A percentile compares a stretch with the other conserved stretches of the same genome.
Conservation (phyloP, 805 yeast genomes). For the Huiozyma sinensis region DNA sequence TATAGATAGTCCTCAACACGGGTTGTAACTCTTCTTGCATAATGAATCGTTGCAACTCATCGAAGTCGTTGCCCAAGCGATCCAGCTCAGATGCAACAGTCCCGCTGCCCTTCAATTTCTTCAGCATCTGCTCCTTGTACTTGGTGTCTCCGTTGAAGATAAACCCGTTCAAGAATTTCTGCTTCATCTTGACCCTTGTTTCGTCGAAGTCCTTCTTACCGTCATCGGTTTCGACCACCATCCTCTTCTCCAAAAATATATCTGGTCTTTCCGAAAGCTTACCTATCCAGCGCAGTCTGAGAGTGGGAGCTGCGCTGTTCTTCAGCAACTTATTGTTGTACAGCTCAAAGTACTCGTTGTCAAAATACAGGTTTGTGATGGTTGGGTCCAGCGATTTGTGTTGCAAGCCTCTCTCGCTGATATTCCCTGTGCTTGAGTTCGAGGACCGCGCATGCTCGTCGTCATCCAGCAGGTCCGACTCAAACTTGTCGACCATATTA, state of each 20-base stretch:
- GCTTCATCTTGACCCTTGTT: constrained; percentile 60
- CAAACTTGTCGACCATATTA: constrained; percentile 19
- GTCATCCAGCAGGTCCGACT: constrained; percentile 16
- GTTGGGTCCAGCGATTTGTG: constrained; percentile 57
- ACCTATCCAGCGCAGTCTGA: constrained; percentile 89
- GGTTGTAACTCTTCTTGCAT: constrained; percentile 65
- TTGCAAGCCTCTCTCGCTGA: constrained; percentile 20
- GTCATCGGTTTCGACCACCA: constrained; percentile 41
- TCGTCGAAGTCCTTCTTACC: constrained; percentile 46
- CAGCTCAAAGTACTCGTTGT: constrained; percentile 68
- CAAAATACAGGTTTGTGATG: constrained; percentile 81
- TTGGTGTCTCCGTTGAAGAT: constrained; percentile 40
- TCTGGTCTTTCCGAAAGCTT: constrained; percentile 67
- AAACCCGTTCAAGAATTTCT: constrained; percentile 70
- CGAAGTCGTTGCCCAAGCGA: constrained; percentile 43
- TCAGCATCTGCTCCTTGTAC: constrained; percentile 40
- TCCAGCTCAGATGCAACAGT: constrained; percentile 42
- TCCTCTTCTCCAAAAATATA: constrained; percentile 70
- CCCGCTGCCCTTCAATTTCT: constrained; percentile 54
- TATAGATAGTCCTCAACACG: constrained; percentile 72
- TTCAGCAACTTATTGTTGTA: constrained; percentile 78
- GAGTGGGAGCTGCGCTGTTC: constrained; percentile 55
- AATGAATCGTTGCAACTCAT: constrained; percentile 53
- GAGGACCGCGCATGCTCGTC: constrained; percentile 19
- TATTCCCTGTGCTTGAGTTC: constrained; percentile 37